These are phyloP conservation scores for Rhodotorula sp. DNA, from an alignment of 1,284 basidiomycete genomes.

Conservation along the genomic window DNA sequence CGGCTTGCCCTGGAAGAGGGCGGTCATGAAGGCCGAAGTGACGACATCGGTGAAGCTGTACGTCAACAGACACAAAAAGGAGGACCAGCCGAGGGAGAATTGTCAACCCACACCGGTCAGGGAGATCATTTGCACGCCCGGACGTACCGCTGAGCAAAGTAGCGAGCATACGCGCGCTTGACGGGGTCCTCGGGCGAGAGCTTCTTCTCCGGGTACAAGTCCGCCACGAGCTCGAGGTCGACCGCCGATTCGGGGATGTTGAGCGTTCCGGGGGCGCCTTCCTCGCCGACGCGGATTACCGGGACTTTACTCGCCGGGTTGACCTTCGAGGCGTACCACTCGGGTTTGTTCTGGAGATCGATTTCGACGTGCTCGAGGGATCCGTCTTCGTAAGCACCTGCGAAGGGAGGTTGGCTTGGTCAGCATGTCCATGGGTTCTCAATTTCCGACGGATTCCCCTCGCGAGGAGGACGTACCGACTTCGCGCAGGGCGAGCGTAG, in stretches of 20 bases:
- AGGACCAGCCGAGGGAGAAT: too few species aligned
- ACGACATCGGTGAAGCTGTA: slow-evolving; percentile 31
- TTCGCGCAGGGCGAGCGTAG: slow-evolving; percentile 62
- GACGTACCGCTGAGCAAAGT: slow-evolving; percentile 38
- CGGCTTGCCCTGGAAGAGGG: slow-evolving; percentile 13
- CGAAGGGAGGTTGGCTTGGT: not conserved
- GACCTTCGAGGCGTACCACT: slow-evolving; percentile 55
- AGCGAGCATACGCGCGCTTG: slow-evolving; percentile 34
- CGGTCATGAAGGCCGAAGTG: not conserved
- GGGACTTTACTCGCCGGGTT: slow-evolving; percentile 64
- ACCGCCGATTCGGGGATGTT: slow-evolving; percentile 39
- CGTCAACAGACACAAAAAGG: too few species aligned
- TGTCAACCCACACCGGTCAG: too few species aligned
- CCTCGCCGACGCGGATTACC: slow-evolving; percentile 29
- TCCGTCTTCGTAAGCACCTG: slow-evolving; percentile 4
- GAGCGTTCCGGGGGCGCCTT: slow-evolving; percentile 13
- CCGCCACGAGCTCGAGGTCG: slow-evolving; percentile 38
- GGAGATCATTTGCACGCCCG: too few species aligned
- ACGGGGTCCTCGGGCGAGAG: slow-evolving; percentile 13
- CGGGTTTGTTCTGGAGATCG: slow-evolving; percentile 63
- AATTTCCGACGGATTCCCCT: too few species aligned
- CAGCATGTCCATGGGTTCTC: slow-evolving; percentile 14
- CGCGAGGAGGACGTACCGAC: slow-evolving; percentile 47
- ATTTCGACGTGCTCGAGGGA: slow-evolving; percentile 57
- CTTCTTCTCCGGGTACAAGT: slow-evolving; percentile 14